Percentiles rank a stretch among this genome's conserved stretches.
Conservation (phyloP, 441 rosid species). For the Biscutella laevigata region DNA sequence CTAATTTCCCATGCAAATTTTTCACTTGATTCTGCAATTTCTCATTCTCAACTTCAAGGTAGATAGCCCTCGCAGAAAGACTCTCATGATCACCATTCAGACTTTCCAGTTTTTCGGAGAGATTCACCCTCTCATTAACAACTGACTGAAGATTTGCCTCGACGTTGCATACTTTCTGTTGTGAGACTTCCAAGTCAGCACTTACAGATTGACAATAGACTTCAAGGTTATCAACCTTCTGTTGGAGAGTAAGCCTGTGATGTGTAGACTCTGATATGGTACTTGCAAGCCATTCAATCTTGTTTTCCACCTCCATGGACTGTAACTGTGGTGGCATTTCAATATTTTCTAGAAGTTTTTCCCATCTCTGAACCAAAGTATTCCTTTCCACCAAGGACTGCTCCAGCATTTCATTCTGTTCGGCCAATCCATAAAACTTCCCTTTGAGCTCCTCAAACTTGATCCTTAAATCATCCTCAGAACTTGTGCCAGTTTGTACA, state of each 20-base stretch:
- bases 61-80: slow-evolving; percentile 35
- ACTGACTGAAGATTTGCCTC: slow-evolving; percentile 49
- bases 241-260: slow-evolving; percentile 55
- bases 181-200: slow-evolving; percentile 68
- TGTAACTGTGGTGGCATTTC: slow-evolving; percentile 68
- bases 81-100: slow-evolving; percentile 40
- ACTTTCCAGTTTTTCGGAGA: slow-evolving; percentile 58
- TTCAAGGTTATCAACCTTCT: slow-evolving; percentile 63
- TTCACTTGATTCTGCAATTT: slow-evolving; percentile 44
- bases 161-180: slow-evolving; percentile 41
- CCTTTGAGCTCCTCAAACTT: slow-evolving; percentile 88
- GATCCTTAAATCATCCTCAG: slow-evolving; percentile 75
- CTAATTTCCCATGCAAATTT: slow-evolving; percentile 50
- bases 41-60: slow-evolving; percentile 54
- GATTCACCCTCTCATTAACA: slow-evolving; percentile 41
- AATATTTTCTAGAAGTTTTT: slow-evolving; percentile 65
- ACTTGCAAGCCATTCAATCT: slow-evolving; percentile 81
- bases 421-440: slow-evolving; percentile 93
- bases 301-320: slow-evolving; percentile 72
- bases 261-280: slow-evolving; percentile 62
- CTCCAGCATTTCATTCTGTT: slow-evolving; percentile 99
- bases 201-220: slow-evolving; percentile 47
- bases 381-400: slow-evolving; percentile 95
- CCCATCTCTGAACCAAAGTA: slow-evolving; percentile 88
- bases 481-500: slow-evolving; percentile 45